Evolutionary conservation across 2,329 filamentous ascomycete genomes (phyloP).

Genomic region (Davidsoniella neocaledoniae): DNA sequence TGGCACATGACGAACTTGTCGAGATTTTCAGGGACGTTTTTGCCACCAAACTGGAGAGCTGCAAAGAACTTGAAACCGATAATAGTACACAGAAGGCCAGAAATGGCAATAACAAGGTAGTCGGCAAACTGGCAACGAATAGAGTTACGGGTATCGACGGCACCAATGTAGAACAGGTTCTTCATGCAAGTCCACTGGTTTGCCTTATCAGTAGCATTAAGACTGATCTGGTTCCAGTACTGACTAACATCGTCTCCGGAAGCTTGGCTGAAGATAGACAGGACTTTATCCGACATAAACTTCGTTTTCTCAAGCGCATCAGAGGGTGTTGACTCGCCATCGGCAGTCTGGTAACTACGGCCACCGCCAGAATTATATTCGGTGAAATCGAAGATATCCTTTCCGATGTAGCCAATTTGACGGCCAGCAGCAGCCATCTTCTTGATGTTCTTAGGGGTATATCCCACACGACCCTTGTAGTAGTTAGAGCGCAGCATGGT

Average conservation of each 20-base stretch:
- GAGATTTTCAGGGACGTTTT: slow-evolving; percentile 84
- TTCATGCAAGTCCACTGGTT: slow-evolving; percentile 74
- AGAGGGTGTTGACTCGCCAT: slow-evolving; percentile 31
- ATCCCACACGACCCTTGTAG: slow-evolving; percentile 77
- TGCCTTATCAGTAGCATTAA: slow-evolving; percentile 38
- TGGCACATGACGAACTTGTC: slow-evolving; percentile 98
- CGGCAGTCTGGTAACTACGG: slow-evolving; percentile 41
- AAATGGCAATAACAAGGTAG: slow-evolving; percentile 78
- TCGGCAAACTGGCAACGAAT: slow-evolving; percentile 69
- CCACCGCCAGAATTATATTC: slow-evolving; percentile 58
- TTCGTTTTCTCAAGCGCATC: slow-evolving; percentile 38
- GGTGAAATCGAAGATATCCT: slow-evolving; percentile 76
- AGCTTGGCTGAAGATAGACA: slow-evolving; percentile 58
- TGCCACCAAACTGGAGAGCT: slow-evolving; percentile 80
- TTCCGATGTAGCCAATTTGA: slow-evolving; percentile 62
- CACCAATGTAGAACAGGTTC: slow-evolving; percentile 87
- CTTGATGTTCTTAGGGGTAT: slow-evolving; percentile 58
- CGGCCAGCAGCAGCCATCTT: slow-evolving; percentile 46
- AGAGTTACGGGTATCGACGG: slow-evolving; percentile 82
- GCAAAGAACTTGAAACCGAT: slow-evolving; percentile 95
- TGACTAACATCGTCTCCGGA: slow-evolving; percentile 69
- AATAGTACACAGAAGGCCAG: slow-evolving; percentile 60
- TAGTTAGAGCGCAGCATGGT: slow-evolving; percentile 58
- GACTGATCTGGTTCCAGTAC: slow-evolving; percentile 55
- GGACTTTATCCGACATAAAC: slow-evolving; percentile 66